Base-by-base conservation (phyloP, 768 basidiomycete species). In the Lepiota brunneoincarnata region DNA sequence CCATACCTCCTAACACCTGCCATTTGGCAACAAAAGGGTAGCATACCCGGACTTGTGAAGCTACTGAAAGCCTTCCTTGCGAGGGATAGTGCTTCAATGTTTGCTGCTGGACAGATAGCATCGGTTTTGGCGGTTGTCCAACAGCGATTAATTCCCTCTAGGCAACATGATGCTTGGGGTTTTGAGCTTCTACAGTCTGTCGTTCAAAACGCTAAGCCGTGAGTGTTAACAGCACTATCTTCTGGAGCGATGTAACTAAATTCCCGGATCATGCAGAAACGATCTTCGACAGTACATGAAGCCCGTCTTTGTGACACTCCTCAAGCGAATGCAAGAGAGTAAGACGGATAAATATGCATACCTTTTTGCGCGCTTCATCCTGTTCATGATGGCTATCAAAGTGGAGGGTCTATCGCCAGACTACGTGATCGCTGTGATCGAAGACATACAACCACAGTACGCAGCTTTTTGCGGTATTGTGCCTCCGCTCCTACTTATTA, bases 11-110 rank as follows among this genome's bases (percentile, higher is more conserved):
- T 98, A 41, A 89, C 87, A 0, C 93, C 94, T 0, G 75, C 84
- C 0, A 78, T 88, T 5, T 99, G 97, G 96, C 86, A 89, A 65
- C 91, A 93, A 66, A 89, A 95, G 62, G 97, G 97, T 10, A 94
- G 89, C 64, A 85, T 99, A 39, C 97, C 97, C 0, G 95, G 94
- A 1, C 80, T 99, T 2, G 93, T 96, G 17, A 85, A 91, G 60
- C 75, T 98, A 15, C 75, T 98, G 49, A 87, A 87, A 48, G 91
- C 93, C 6, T 93, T 91, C 72, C 73, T 99, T 12, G 71, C 78
- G 0, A 79, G 88, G 26, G 94, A 92, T 52, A 79, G 82, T 9
- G 62, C 64, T 1, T 74, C 82, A 59, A 89, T 98, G 78, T 75
- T 86, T 26, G 76, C 73, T 7, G 70, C 79, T 14, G 86, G 86